Conservation (phyloP, 2,329 filamentous ascomycete genomes). For the Trichoderma guizhouense region DNA sequence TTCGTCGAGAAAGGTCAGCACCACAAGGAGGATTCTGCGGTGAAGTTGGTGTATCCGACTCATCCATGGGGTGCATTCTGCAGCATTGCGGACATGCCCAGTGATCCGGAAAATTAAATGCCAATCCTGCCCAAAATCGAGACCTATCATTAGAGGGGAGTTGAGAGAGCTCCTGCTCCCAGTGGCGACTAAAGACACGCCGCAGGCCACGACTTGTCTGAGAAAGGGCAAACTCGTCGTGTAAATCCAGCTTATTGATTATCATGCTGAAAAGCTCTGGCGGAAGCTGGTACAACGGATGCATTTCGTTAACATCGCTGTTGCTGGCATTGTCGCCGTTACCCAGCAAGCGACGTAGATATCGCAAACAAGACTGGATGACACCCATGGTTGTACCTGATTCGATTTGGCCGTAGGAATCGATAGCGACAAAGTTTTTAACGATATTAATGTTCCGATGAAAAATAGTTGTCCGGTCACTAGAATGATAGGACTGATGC, state of each 20-base stretch:
- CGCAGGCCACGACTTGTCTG: neutral
- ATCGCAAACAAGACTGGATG: neutral
- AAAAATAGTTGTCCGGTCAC: neutral
- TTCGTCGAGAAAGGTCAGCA: neutral
- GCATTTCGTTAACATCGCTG: neutral
- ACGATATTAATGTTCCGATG: neutral
- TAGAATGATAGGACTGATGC: neutral
- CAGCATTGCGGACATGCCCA: neutral
- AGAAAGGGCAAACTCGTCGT: neutral
- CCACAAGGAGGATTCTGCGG: neutral
- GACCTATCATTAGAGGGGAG: neutral
- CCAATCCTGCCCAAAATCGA: neutral
- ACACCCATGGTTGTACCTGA: neutral
- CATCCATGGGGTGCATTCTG: neutral
- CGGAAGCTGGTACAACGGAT: neutral
- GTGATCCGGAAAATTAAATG: neutral
- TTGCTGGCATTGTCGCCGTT: neutral
- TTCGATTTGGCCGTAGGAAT: neutral
- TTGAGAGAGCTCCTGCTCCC: neutral
- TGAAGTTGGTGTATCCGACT: neutral
- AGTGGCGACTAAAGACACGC: neutral
- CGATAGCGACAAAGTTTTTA: neutral
- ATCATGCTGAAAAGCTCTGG: neutral
- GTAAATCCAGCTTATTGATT: neutral
- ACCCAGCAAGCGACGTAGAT: neutral